These are phyloP conservation scores for Cladorrhinum samala DNA, from an alignment of 495 filamentous ascomycete genomes.

Conservation along the genomic window DNA sequence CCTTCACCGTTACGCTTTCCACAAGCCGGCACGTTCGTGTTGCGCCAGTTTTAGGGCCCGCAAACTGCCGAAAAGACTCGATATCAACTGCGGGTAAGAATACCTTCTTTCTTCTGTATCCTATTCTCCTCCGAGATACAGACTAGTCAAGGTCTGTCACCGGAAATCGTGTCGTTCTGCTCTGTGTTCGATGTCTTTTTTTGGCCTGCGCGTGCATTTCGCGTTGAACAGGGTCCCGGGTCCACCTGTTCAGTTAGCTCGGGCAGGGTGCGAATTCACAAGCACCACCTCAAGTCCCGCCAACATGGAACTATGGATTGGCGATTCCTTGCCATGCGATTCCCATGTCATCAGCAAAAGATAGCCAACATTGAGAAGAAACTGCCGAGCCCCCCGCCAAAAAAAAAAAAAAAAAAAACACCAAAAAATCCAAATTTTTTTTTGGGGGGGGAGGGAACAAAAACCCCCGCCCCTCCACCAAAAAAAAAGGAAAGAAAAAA, in stretches of 20 bases:
- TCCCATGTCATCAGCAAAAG: too few species aligned
- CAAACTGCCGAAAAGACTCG: neutral
- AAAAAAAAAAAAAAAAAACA: too few species aligned
- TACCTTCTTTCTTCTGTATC: too few species aligned
- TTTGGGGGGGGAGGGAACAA: too few species aligned
- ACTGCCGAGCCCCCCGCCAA: too few species aligned
- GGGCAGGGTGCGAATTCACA: neutral
- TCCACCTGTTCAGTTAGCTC: neutral
- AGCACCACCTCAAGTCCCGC: neutral
- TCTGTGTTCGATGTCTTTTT: neutral
- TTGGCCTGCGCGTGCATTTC: neutral
- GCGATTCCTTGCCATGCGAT: too few species aligned
- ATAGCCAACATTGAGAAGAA: too few species aligned
- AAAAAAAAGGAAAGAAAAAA: too few species aligned
- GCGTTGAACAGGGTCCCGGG: neutral
- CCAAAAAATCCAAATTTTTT: too few species aligned
- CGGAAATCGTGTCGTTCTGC: neutral
- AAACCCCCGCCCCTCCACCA: too few species aligned
- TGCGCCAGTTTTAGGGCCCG: neutral
- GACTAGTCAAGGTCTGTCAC: neutral
- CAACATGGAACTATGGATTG: neutral
- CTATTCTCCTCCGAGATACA: too few species aligned
- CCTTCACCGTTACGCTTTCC: neutral
- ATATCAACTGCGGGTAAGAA: neutral
- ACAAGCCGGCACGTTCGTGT: neutral